These are phyloP conservation scores for Coriaria nepalensis DNA, from an alignment of 306 rosid genomes.

Conservation along the genomic window DNA sequence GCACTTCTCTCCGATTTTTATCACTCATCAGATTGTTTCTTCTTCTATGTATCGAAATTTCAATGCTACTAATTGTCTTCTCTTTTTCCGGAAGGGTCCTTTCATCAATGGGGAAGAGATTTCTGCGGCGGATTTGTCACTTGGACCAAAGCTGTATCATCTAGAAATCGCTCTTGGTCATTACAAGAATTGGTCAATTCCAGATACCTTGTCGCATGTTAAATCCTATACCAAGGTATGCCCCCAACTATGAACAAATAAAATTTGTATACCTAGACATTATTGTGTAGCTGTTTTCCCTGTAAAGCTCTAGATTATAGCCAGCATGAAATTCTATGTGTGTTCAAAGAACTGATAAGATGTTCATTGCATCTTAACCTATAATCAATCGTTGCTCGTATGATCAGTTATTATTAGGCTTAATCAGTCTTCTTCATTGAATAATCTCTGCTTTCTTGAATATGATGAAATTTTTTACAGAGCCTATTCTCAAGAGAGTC, in stretches of 20 bases:
- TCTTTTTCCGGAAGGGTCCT: constrained; percentile 49
- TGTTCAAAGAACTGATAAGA: too few relatives aligned
- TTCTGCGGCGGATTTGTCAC: constrained; percentile 73
- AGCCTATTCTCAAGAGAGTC: constrained; percentile 65
- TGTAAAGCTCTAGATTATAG: not conserved
- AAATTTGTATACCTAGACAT: not conserved
- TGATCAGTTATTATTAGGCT: too few relatives aligned
- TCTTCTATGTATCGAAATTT: not conserved
- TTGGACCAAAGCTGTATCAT: constrained; percentile 84
- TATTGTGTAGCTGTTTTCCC: not conserved
- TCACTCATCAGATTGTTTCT: not conserved
- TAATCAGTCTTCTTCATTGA: not conserved
- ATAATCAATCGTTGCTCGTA: too few relatives aligned
- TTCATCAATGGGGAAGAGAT: constrained; percentile 63
- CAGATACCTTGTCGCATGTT: constrained; percentile 54
- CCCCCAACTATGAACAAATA: not conserved
- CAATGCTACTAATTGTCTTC: constrained; percentile 1
- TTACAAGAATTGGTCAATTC: constrained; percentile 68
- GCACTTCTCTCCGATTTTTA: too few relatives aligned
- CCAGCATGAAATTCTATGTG: not conserved
- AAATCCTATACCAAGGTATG: constrained; percentile 52
- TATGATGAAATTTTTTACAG: constrained; percentile 30
- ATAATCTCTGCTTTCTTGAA: not conserved
- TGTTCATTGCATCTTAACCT: too few relatives aligned
- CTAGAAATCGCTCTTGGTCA: constrained; percentile 81